Evolutionary conservation across 169 alveolate species (phyloP), one percentile per base, ranked within the genome.

Genomic region (Amoebophrya sp.): DNA sequence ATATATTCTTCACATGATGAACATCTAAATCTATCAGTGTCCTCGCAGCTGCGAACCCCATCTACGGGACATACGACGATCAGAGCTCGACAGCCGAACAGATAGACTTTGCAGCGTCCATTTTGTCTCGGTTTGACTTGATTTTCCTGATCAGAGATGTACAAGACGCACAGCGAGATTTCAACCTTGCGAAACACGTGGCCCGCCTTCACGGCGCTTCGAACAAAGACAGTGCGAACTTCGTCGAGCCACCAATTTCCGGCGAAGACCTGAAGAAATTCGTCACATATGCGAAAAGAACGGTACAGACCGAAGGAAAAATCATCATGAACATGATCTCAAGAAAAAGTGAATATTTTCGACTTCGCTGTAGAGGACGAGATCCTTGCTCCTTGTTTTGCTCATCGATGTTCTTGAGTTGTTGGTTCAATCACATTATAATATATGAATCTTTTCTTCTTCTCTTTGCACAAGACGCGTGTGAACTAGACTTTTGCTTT

Each of bases 11-110:
- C 26, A 76, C 54, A 89, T 41, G 33, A 39, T 38, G 77, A 39
- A 98, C 65, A 90, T 41, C 55, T 94, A 96, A 99, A 10, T 95
- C 99, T 77, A 96, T 99, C 47, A 97, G 99, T 18, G 99, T 98
- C 29, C 95, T 98, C 54, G 99, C 99, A 23, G 99, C 99, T 0
- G 99, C 99, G 23, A 98, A 98, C 91, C 99, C 99, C 33, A 96
- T 99, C 2, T 97, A 98, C 94, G 99, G 99, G 29, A 6, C 34
- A 33, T 89, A 89, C 65, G 53, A 89, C 53, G n/a, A 6, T 10
- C n/a, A 6, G 29, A 6, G 33, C 34, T 3, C n/a, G 10, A 3
- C 65, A 29, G 53, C 33, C 36, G 65, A 41, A 36, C 12, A 41
- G 34, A 89, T 89, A 0, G n/a, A 41, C 53, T n/a, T 41, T 12